A percentile compares a stretch with the other conserved stretches of the same genome.
These are phyloP conservation scores for Typha latifolia DNA, from an alignment of 176 grass and related monocot genomes.

Conservation along the genomic window DNA sequence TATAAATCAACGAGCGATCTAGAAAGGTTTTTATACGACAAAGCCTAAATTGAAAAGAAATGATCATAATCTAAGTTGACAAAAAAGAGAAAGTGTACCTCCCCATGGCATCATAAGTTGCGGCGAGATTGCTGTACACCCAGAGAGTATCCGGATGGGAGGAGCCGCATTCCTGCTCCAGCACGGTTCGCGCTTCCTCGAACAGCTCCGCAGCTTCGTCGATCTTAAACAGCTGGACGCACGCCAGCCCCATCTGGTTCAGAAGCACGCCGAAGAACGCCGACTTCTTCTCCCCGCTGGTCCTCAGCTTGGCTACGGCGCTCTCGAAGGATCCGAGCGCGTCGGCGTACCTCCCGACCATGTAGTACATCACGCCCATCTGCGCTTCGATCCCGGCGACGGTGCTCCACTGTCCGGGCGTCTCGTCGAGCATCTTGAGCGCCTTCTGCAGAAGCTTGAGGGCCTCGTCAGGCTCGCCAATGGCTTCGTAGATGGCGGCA, in stretches of 20 bases:
- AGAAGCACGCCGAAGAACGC: constrained; percentile 90
- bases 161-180: constrained; percentile 77
- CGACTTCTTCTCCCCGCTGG: constrained; percentile 71
- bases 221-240: constrained; percentile 96
- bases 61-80: not conserved
- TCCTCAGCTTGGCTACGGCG: constrained; percentile 64
- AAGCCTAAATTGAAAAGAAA: not conserved
- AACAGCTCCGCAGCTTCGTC: constrained; percentile 91
- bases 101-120: constrained; percentile 98
- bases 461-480: constrained; percentile 79
- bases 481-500: constrained; percentile 76
- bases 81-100: constrained; percentile 32
- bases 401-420: constrained; percentile 82
- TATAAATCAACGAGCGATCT: not conserved
- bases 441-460: constrained; percentile 83
- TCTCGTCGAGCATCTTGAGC: constrained; percentile 65
- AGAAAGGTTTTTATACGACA: not conserved
- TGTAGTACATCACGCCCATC: constrained; percentile 90
- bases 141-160: constrained; percentile 81
- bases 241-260: constrained; percentile 95
- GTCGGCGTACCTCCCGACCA: constrained; percentile 71
- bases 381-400: constrained; percentile 95
- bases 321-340: constrained; percentile 74
- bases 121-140: constrained; percentile 91
- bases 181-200: constrained; percentile 75